Conservation (phyloP, 2,329 filamentous ascomycete species). For the Fusarium caatingaense region DNA sequence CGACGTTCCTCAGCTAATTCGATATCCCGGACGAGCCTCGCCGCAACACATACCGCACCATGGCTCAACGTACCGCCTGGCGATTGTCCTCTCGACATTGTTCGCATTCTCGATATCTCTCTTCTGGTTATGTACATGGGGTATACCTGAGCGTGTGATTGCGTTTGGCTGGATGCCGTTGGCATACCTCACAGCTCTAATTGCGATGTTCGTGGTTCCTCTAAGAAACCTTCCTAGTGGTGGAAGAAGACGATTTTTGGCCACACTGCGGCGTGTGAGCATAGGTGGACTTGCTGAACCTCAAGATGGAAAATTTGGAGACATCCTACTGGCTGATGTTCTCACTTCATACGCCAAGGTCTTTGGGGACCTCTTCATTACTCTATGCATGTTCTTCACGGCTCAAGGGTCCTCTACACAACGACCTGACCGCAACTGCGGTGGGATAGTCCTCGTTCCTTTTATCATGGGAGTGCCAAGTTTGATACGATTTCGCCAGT, state of each 20-base stretch:
- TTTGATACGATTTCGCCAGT: constrained; percentile 89
- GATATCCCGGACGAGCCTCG: constrained; percentile 82
- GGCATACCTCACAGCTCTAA: constrained; percentile 79
- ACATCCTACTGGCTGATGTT: constrained; percentile 92
- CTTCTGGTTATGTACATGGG: constrained; percentile 86
- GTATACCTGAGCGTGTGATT: constrained; percentile 75
- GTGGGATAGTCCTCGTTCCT: constrained; percentile 82
- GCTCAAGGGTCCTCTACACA: constrained; percentile 78
- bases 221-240: constrained; percentile 73
- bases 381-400: constrained; percentile 89
- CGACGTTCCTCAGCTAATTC: constrained; percentile 86
- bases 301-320: constrained; percentile 92
- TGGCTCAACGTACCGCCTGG: constrained; percentile 86
- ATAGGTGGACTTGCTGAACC: constrained; percentile 88
- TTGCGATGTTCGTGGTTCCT: constrained; percentile 78
- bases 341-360: constrained; percentile 95
- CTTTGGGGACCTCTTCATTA: constrained; percentile 88
- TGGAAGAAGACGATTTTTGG: constrained; percentile 80
- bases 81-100: constrained; percentile 78
- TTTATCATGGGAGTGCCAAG: constrained; percentile 86
- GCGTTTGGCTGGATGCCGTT: constrained; percentile 89
- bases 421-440: constrained; percentile 83
- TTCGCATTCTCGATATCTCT: constrained; percentile 77
- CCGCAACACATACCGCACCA: constrained; percentile 79
- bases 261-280: constrained; percentile 80